Evolutionary conservation across 306 rosid species (phyloP), one percentile per base, ranked within the genome.

Genomic region (Malus domestica): DNA sequence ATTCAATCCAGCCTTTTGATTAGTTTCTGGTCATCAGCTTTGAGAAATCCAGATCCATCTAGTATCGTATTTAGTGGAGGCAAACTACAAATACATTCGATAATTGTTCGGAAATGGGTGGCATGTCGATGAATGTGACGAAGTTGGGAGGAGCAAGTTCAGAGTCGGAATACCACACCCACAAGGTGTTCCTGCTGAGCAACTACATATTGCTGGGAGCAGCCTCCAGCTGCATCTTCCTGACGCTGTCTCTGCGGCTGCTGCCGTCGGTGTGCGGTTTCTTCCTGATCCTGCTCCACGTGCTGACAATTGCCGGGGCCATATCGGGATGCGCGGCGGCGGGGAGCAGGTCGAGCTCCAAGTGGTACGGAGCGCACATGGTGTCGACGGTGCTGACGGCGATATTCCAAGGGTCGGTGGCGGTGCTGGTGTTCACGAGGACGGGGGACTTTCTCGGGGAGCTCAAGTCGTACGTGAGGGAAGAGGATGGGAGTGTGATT

Each of bases 151-250:
- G 44, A n/a, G 68, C 79, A 12, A 40, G 67, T n/a, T 30, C 82
- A 2, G 81, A 67, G 2, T 45, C 85, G 14, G 90, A 88, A 57
- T 81, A 84, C 90, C 80, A 88, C 88, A 88, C 86, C 64, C 96
- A 93, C 83, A 93, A 91, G 58, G 78, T 86, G 23, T 93, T 93
- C 80, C 90, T 93, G 38, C 82, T 93, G 74, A 85, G 98, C 84
- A 93, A 93, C 94, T 93, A 93, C 85, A 80, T 93, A 4, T 88
- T 93, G 10, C 75, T 91, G 20, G 98, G 97, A 23, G 96, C 98
- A 29, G 97, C 98, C 61, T 88, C 98, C 22, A 87, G 94, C 78
- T 93, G 98, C 89, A 91, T 93, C 75, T 93, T 93, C 87, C 97
- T 93, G 78, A 90, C 97, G 13, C 93, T 93, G 61, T 93, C 97